Base-by-base conservation (phyloP, 371 early-diverging fungal genomes). In the Choanephora cucurbitarum region DNA sequence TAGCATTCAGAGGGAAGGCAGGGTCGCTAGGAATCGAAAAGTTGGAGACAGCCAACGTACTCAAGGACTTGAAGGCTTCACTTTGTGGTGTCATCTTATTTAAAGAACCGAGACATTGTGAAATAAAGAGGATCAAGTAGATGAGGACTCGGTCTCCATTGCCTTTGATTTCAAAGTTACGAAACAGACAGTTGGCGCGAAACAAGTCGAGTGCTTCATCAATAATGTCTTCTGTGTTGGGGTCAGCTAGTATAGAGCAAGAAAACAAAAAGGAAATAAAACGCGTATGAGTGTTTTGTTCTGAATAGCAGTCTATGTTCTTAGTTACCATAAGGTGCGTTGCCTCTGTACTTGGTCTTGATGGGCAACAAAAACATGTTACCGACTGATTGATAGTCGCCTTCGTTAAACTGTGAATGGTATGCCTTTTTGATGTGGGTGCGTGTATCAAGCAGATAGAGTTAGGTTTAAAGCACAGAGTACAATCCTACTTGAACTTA, bases 161-260 rank as follows among this genome's bases (percentile, higher is more conserved):
- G 39, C 97, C 97, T 67, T 96, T 91, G 73, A 98, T 94, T 69
- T 98, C 98, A 83, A 95, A 98, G 84, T 97, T 97, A 60, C 94
- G 88, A 83, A 96, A 98, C 44, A 97, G 82, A 69, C 91, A 91
- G 80, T 98, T 98, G 62, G 97, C 94, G 39, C 96, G 89, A 80
- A 94, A 98, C 52, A 96, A 72, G 59, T 82, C 84, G 48, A 98
- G 68, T 18, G 96, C 91, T 70, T 98, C 99, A 61, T 97, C 97
- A 58, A 98, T 80, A 47, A 92, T 89, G 74, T 98, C 99, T 44
- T 92, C 90, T 8, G 71, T 71, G 46, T 67, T 64, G 5, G 82
- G 66, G 49, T 88, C 91, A 61, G 78, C 87, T 61, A 37, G 10
- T 14, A 49, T 64, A 55, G 2, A 11, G 11, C 21, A 61, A 48